phyloP scores from a whole-genome alignment of 352 stramenopile genomes.

The Elongisporangium undulatum region DNA sequence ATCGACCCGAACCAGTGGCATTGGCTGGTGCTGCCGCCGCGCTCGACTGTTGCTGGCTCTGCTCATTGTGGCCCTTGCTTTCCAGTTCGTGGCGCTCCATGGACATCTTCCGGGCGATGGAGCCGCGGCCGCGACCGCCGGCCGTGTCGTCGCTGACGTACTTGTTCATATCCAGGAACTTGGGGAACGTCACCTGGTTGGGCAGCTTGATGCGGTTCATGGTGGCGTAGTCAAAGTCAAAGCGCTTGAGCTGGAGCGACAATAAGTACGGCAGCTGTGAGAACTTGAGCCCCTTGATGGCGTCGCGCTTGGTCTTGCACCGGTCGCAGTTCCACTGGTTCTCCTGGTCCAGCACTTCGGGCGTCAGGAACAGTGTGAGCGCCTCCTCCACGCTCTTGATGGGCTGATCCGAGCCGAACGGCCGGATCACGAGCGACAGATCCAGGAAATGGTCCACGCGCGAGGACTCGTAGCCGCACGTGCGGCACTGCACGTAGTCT shows the following conservation, averaged over 20 bases:
- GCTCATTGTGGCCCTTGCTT: conserved; percentile 21
- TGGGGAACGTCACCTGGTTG: conserved; percentile 84
- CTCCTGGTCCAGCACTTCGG: conserved; percentile 84
- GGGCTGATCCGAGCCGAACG: conserved; percentile 82
- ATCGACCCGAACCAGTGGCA: conserved; percentile 11
- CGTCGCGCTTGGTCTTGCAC: conserved; percentile 80
- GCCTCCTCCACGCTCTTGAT: conserved; percentile 85
- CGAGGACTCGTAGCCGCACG: conserved; percentile 82
- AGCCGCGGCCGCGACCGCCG: conserved; percentile 32
- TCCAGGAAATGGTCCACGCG: conserved; percentile 87
- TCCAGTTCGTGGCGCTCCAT: conserved; percentile 80
- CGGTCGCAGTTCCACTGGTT: conserved; percentile 89
- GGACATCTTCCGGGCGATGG: conserved; percentile 83
- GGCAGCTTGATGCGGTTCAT: conserved; percentile 87
- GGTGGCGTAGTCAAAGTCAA: conserved; percentile 90
- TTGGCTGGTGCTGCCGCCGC: conserved; percentile 7
- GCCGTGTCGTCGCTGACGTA: conserved; percentile 60
- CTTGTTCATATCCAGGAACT: conserved; percentile 89
- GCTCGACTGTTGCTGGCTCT: conserved; percentile 1
- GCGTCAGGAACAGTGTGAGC: conserved; percentile 84
- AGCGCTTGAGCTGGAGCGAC: conserved; percentile 90
- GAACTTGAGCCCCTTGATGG: conserved; percentile 90
- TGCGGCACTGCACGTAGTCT: conserved; percentile 86
- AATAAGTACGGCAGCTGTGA: conserved; percentile 85
- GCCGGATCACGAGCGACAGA: conserved; percentile 86